Evolutionary conservation across 1,284 basidiomycete species (phyloP).

Genomic region (Trichosporon sp.): DNA sequence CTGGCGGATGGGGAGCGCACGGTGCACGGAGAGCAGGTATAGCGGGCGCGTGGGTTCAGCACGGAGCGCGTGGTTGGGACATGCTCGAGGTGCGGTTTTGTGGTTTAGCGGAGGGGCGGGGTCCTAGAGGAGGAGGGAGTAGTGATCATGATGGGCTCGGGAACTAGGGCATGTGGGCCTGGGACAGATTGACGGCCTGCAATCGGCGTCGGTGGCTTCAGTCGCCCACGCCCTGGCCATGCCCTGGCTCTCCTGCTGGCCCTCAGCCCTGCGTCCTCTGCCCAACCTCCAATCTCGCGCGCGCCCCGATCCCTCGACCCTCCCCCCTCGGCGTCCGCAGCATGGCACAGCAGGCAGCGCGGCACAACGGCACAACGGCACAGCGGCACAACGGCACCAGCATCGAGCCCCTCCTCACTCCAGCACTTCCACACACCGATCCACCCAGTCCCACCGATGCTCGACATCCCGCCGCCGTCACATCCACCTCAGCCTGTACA

Average conservation of each 20-base stretch:
- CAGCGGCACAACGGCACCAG: background rate
- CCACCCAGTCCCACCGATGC: background rate
- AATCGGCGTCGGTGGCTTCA: constrained; percentile 11
- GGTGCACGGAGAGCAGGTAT: background rate
- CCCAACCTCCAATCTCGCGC: background rate
- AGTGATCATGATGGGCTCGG: no score
- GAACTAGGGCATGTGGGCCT: background rate
- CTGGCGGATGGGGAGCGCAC: background rate
- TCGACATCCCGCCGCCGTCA: background rate
- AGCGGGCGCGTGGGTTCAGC: background rate
- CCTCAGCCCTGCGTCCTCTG: no score
- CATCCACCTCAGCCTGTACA: background rate
- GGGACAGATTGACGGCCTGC: background rate
- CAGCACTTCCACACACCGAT: background rate
- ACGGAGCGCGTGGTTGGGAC: background rate
- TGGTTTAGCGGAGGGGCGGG: no score
- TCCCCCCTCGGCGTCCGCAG: constrained; percentile 2
- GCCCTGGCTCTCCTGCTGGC: background rate
- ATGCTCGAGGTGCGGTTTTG: background rate
- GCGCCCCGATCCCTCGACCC: background rate
- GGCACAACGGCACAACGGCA: no score
- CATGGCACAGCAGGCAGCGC: no score
- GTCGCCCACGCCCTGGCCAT: background rate
- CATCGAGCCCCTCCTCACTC: background rate
- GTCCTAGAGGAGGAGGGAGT: no score